Base-by-base conservation (phyloP, 106 monocot species). In the Platanthera zijinensis region DNA sequence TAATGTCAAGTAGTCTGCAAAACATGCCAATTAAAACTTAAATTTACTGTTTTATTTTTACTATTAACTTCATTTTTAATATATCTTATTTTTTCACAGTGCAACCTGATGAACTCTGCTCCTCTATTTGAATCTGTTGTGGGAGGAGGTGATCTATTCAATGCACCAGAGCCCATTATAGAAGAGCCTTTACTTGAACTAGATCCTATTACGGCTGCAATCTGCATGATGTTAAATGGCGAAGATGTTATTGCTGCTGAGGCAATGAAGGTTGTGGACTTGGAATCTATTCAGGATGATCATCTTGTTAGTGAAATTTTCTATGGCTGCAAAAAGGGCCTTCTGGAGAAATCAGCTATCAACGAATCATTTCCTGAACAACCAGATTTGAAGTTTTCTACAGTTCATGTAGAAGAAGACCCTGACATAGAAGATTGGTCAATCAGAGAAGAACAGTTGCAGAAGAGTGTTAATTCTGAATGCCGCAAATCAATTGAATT, bases 251-350 rank as follows among this genome's bases (percentile, higher is more conserved):
- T 78, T 30, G 56, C 76, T n/a, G 71, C 78, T 14, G 92, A 87
- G 68, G 72, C 85, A 74, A 77, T 92, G 45, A 83, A 79, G 8
- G 75, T 77, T 50, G 80, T 81, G 10, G 85, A 84, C 47, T 79
- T 85, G 50, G 85, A 84, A n/a, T 80, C 80, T 46, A 90, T 88
- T 17, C 90, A 82, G 76, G 83, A 75, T 52, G 90, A 89, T 30
- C 84, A 81, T 61, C 80, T 90, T 2, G 69, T 95, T 22, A 83
- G 68, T 51, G 92, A 96, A 51, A 84, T 89, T 21, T 85, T 91
- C 71, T 87, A 86, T 63, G 90, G 89, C 47, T 96, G 92, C 85
- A 78, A 90, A 82, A 87, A 92, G 28, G 95, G 86, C 48, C 82
- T 89, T 6, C 76, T 89, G 18, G 87, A 79, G 21, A 86, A 87